Conservation (phyloP, 2,329 filamentous ascomycete species). For the Apiospora marii region DNA sequence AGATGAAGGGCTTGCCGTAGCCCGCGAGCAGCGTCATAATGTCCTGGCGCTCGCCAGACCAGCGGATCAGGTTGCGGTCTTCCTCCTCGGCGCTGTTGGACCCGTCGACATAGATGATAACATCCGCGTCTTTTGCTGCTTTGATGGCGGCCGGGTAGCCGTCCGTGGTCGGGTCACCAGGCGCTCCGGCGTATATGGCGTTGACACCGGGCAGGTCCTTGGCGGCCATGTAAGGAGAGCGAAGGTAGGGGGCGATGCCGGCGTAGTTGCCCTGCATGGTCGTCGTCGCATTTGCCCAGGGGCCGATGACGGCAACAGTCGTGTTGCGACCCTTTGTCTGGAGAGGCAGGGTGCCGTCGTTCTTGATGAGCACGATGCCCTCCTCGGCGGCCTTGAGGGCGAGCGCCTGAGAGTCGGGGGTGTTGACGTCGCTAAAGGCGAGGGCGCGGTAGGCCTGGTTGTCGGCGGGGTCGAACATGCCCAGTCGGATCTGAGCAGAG, state of each 20-base stretch:
- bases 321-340: constrained; percentile 31
- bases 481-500: constrained; percentile 40
- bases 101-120: constrained; percentile 64
- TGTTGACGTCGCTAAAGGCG: constrained; percentile 35
- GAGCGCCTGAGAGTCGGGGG: constrained; percentile 34
- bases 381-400: constrained; percentile 37
- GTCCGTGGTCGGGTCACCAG: constrained; percentile 39
- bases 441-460: constrained; percentile 35
- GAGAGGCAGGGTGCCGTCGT: constrained; percentile 36
- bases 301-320: constrained; percentile 35
- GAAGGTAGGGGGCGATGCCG: constrained; percentile 63
- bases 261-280: constrained; percentile 48
- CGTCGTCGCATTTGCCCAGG: constrained; percentile 38
- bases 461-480: constrained; percentile 42
- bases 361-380: constrained; percentile 40
- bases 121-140: constrained; percentile 53
- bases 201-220: constrained; percentile 54
- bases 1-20: constrained; percentile 56
- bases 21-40: constrained; percentile 51
- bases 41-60: constrained; percentile 59
- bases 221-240: constrained; percentile 61
- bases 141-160: constrained; percentile 45
- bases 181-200: constrained; percentile 50
- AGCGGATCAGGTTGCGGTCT: constrained; percentile 59
- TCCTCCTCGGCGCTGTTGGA: constrained; percentile 57